Conservation (phyloP, 345 rosid genomes). For the Eucalyptus albens region DNA sequence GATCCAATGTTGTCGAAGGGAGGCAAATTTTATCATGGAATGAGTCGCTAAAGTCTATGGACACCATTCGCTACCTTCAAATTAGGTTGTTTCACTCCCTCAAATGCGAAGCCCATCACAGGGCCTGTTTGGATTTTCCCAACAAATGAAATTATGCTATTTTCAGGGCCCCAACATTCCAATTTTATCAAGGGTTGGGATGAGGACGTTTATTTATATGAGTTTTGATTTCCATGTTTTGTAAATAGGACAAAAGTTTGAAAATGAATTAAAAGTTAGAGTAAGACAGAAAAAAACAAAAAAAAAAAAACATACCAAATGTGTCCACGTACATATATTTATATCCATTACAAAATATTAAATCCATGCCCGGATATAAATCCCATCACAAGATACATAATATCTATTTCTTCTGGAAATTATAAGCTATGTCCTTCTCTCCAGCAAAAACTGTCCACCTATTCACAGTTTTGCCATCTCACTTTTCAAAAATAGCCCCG, state of each 20-base stretch:
- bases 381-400: neutral
- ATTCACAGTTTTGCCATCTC: neutral
- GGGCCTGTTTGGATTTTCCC: neutral
- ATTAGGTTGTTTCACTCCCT: neutral
- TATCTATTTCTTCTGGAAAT: neutral
- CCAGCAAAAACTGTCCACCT: neutral
- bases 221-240: too few species aligned
- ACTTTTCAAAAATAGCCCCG: neutral
- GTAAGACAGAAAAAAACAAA: too few species aligned
- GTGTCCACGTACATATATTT: neutral
- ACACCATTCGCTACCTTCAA: neutral
- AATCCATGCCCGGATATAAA: neutral
- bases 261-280: too few species aligned
- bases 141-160: neutral
- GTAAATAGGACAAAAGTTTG: accelerated
- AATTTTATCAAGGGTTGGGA: too few species aligned
- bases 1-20: neutral
- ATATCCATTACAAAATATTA: neutral
- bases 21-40: neutral
- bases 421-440: neutral
- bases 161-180: neutral
- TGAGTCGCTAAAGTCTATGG: neutral
- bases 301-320: too few species aligned
- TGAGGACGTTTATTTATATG: too few species aligned
- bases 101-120: neutral